Base-by-base conservation (phyloP, 2,329 filamentous ascomycete species). In the Coleophoma cylindrospora region DNA sequence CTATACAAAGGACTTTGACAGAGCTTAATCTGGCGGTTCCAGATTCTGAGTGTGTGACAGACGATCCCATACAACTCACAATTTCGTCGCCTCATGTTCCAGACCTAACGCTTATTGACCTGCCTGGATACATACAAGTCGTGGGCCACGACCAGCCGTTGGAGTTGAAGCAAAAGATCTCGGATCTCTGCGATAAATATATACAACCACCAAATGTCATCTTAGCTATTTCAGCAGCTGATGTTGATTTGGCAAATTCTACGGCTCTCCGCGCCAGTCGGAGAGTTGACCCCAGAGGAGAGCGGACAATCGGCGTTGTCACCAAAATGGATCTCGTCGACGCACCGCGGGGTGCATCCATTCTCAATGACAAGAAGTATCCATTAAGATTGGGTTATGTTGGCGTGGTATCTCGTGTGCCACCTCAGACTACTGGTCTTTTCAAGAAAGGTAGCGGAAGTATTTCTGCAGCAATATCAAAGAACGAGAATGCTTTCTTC, bases 321-420 rank as follows among this genome's bases (percentile, higher is more conserved):
- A 99, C 94, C 3, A 99, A 99, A 73, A 96, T 99, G 92, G 94
- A 99, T 63, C 77, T 99, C 19, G 91, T 99, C 8, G 92, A 97
- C 59, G 79, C 94, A 3, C 74, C 76, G 8, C 83, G 92, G 51
- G 94, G 91, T 32, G 79, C 82, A 13, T 77, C 81, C 34, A 89
- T 99, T 33, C 75, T 99, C 17, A 84, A 78, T 22, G 92, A 99
- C 66, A 86, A 84, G 64, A 95, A 97, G 66, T 99, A 99, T 64
- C 92, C 94, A 38, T 76, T 99, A 32, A 81, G 94, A n/a, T 74
- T 99, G 3, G 94, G 94, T 3, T 99, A 99, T 61, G 92, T 99
- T 3, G 94, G 94, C 45, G 94, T 99, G 4, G 89, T 99, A 5
- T 91, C 88, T 60, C 87, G 88, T 54, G 83, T 90, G 8, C 92